Evolutionary conservation across 331 rosid species (phyloP).

Genomic region (Acacia concinna): DNA sequence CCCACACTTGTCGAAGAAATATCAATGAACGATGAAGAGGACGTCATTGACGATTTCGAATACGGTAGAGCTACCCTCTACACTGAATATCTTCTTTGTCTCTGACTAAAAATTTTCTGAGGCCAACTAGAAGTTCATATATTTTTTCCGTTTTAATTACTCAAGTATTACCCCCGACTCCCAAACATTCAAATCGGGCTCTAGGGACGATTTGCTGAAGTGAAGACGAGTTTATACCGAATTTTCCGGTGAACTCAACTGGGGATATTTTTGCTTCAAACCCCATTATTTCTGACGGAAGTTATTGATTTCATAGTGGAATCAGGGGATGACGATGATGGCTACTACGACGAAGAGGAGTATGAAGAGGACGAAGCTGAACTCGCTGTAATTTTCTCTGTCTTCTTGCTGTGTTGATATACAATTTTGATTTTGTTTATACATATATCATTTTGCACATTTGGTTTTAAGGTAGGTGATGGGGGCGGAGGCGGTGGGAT

Average conservation of each 20-base stretch:
- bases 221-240: background rate
- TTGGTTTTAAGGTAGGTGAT: slow-evolving; percentile 72
- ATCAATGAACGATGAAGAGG: slow-evolving; percentile 50
- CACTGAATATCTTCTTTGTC: background rate
- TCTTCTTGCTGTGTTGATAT: background rate
- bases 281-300: slow-evolving; percentile 9
- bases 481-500: slow-evolving; percentile 89
- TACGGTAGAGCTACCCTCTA: slow-evolving; percentile 24
- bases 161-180: background rate
- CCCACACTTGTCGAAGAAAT: slow-evolving; percentile 60
- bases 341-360: slow-evolving; percentile 49
- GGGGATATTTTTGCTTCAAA: slow-evolving; percentile 8
- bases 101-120: background rate
- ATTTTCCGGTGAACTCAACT: background rate
- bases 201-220: background rate
- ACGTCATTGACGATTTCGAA: slow-evolving; percentile 41
- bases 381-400: slow-evolving; percentile 54
- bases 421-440: background rate
- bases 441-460: background rate
- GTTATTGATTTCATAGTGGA: slow-evolving; percentile 44
- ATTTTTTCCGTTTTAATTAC: background rate
- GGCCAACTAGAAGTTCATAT: background rate
- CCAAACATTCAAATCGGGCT: slow-evolving; percentile 1
- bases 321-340: slow-evolving; percentile 37
- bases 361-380: slow-evolving; percentile 41